Base-by-base conservation (phyloP, 805 yeast genomes). In the Sugiyamaella marilandica region DNA sequence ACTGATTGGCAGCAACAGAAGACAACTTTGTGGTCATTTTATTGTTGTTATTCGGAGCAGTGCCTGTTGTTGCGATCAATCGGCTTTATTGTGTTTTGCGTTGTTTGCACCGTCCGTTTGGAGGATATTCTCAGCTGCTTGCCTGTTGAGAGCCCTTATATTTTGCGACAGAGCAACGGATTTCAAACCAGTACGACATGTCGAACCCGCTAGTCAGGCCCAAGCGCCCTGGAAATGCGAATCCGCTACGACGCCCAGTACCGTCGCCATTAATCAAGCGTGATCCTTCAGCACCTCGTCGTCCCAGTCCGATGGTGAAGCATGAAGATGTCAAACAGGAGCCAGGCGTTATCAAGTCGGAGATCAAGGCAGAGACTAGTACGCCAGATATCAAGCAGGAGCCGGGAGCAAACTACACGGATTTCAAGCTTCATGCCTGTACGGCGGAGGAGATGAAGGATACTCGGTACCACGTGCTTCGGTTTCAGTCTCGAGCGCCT, bases 391-490 rank as follows among this genome's bases (percentile, higher is more conserved):
- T 35, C 19, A 47, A 35, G 33, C 41, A 35, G 21, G 43, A 26
- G 39, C 41, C 41, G 14, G 48, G 49, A 13, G 43, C 45, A 10
- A 49, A 31, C 9, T 59, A 63, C 55, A 62, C 65, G 65, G 80
- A 68, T 59, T 82, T 82, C 60, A 80, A 83, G 1, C 75, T 92
- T 61, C 80, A 82, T 56, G 85, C 94, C 10, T 86, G 92, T 60
- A 75, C 87, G 0, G 72, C 75, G 51, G 83, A 83, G 44, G 96
- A 88, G 50, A 68, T 88, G 32, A 82, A 80, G 45, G 86, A 85
- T 55, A 77, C 84, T 47, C 77, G 95, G 55, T 85, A 83, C 57
- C 97, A 92, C 66, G 78, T 92, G 21, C 68, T 91, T 70, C 85
- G 85, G 68, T 89, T 92, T 64, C 95, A 85, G 63, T 76, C 86